Evolutionary conservation across 202 grass and related monocot genomes (phyloP).

Genomic region (Panicum virgatum): DNA sequence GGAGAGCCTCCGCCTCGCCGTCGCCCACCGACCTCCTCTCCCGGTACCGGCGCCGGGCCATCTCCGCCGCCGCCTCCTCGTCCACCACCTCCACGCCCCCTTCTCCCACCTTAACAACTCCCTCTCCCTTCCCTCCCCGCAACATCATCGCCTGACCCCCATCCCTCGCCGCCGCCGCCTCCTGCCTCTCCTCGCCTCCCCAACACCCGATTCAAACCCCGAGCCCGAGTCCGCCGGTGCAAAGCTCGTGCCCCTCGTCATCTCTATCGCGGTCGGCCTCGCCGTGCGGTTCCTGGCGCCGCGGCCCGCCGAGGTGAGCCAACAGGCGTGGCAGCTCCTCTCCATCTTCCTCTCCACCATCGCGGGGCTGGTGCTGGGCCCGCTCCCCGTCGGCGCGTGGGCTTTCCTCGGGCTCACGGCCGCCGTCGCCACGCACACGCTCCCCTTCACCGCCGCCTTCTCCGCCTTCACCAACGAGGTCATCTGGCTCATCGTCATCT

Average conservation of each 20-base stretch:
- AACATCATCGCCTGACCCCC: slow-evolving; percentile 9
- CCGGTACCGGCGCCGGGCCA: neutral
- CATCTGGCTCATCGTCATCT: slow-evolving; percentile 99
- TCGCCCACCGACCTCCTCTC: slow-evolving; percentile 44
- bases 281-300: slow-evolving; percentile 74
- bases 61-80: slow-evolving; percentile 21
- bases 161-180: slow-evolving; percentile 24
- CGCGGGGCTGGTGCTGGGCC: slow-evolving; percentile 81
- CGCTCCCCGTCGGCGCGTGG: slow-evolving; percentile 89
- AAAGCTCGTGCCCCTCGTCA: slow-evolving; percentile 61
- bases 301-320: slow-evolving; percentile 60
- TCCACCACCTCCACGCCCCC: neutral
- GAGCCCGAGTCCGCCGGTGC: slow-evolving; percentile 17
- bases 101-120: slow-evolving; percentile 6
- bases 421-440: slow-evolving; percentile 68
- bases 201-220: neutral
- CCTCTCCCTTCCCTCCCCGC: neutral
- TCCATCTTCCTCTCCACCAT: slow-evolving; percentile 93
- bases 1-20: slow-evolving; percentile 54
- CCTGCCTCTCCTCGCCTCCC: slow-evolving; percentile 38
- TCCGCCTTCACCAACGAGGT: slow-evolving; percentile 91
- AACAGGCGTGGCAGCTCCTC: slow-evolving; percentile 92
- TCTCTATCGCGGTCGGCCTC: slow-evolving; percentile 75
- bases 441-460: slow-evolving; percentile 78
- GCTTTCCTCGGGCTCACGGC: slow-evolving; percentile 89